Base-by-base conservation (phyloP, 2,329 filamentous ascomycete genomes). In the Beauveria varroae region DNA sequence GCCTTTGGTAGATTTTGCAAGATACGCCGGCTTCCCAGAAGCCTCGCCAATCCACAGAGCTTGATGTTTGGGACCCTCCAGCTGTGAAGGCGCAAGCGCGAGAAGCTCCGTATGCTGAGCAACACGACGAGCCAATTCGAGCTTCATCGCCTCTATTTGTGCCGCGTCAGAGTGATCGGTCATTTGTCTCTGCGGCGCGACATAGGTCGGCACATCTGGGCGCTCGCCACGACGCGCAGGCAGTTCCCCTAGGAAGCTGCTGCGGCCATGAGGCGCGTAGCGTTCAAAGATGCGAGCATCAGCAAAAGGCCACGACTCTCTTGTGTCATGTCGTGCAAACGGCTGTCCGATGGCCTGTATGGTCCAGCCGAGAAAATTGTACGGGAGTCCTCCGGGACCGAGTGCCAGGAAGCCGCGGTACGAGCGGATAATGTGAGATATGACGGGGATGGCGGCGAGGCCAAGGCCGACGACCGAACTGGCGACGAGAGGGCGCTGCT, bases 351-450 rank as follows among this genome's bases (percentile, higher is more conserved):
- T 16, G 9, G 69, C 64, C 64, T 78, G 75, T 3, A 73, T 22
- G 0, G 76, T 67, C 74, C 75, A 81, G 37, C 78, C 78, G 22
- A 69, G 37, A 30, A 73, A 30, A 60, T 78, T 77, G 65, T 77
- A 70, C 0, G 78, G 77, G 0, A 78, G 61, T 18, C 78, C 78
- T 61, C 78, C 77, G 3, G 70, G 72, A 16, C 78, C 78, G 37
- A 80, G 72, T 1, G 74, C 72, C 18, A 77, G 70, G 67, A 69
- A 80, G 53, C 68, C 70, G 4, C 64, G 68, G 68, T 80, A 80
- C 67, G 69, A 71, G 43, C 64, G 60, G 50, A 66, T 53, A 22
- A 68, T 65, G 57, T 71, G 68, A 6, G 67, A 63, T 47, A 70
- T 28, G 41, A 54, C 44, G 7, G 58, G 50, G 18, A 60, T 41